Base-by-base conservation (phyloP, 495 filamentous ascomycete genomes). In the Diplogelasinospora grovesii region DNA sequence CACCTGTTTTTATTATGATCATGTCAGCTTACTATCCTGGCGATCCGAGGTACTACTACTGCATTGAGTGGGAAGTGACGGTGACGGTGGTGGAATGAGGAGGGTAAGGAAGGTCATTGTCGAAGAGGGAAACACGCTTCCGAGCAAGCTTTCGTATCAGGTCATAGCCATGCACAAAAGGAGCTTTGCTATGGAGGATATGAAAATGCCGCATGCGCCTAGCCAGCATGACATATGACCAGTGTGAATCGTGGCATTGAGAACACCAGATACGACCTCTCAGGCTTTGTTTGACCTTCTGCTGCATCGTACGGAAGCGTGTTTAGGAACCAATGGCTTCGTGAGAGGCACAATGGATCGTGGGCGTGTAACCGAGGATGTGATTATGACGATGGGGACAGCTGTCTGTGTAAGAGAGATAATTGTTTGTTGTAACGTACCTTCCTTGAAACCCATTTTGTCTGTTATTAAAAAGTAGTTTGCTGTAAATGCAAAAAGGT, bases 1-100 rank as follows among this genome's bases (percentile, higher is more conserved):
- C 87, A 73, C 92, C 92, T 98, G 61, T 42, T 56, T 34, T 25
- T n/a, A 28, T 6, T 30, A 25, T 9, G 11, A 13, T 23, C 13
- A 24, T 30, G 63, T 73, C 49, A 75, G 71, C 49, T n/a, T n/a
- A n/a, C n/a, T n/a, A n/a, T n/a, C 32, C 18, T 15, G 22, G 20
- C 6, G 13, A 9, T 34, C 11, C 1, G 8, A 28, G 13, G 9
- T 30, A 18, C 22, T 36, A 7, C 3, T 36, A 24, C 19, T 34
- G 26, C 8, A 19, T 22, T 27, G 24, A 1, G n/a, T n/a, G n/a
- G n/a, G n/a, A n/a, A n/a, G n/a, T n/a, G n/a, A n/a, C n/a, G n/a
- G n/a, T n/a, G n/a, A n/a, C n/a, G n/a, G n/a, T n/a, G n/a, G n/a
- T n/a, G n/a, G n/a, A n/a, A n/a, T n/a, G n/a, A n/a, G n/a, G n/a